Base-by-base conservation (phyloP, 106 monocot genomes). In the Platanthera guangdongensis region DNA sequence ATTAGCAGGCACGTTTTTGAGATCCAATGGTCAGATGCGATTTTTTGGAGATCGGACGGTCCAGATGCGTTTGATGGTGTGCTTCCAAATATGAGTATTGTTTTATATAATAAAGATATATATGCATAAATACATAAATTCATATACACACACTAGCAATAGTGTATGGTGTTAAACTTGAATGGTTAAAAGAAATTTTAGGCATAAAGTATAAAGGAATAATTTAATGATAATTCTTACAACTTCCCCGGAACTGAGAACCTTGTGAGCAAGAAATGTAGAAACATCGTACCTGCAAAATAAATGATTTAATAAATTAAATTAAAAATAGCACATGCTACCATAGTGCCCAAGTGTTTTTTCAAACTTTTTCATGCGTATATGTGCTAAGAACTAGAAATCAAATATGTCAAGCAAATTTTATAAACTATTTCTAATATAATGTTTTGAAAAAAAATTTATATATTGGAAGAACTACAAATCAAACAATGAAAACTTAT, bases 201-300 rank as follows among this genome's bases (percentile, higher is more conserved):
- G 19, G n/a, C 21, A 21, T 22, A 60, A 60, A 30, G 67, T 67
- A 12, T 30, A 67, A 3, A 39, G 67, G 11, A 39, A 70, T 12
- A 70, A 48, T 70, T 65, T 65, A 19, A 30, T 32, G 16, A 70
- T 16, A 15, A 47, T 79, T 49, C 85, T 82, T 80, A 90, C 86
- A 50, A 80, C 68, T 82, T 87, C 87, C 14, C 84, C 87, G 54
- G 77, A 50, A 82, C 57, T 82, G 14, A 72, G 57, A 81, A 78
- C 60, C 76, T 87, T 82, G 39, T 87, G 78, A 4, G 84, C 68
- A 72, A 90, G 70, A 75, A 90, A 90, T 15, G 59, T 75, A 57
- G 75, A 80, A 45, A 90, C 84, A 70, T 90, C 90, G 79, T 90
- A 90, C 90, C 90, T 90, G 84, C 80, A 87, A 65, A 1, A 30